Percentiles rank a stretch among this genome's conserved stretches.
phyloP scores from a whole-genome alignment of 108 stramenopile genomes.

The Stephanodiscus minutulus region DNA sequence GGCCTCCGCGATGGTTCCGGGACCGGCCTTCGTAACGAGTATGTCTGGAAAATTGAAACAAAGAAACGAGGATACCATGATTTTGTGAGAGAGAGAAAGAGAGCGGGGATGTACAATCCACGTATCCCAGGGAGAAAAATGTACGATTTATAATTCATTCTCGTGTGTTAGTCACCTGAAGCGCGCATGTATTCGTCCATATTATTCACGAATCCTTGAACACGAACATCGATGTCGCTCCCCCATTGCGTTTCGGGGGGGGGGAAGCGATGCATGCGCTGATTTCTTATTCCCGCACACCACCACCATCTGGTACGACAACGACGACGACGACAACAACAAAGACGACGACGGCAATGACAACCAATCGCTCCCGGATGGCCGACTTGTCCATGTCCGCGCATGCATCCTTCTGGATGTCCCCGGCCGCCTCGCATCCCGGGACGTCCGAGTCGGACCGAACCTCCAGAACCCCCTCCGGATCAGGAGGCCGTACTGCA shows the following conservation, averaged over 20 bases:
- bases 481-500: constrained; percentile 92
- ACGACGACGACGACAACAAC: not conserved
- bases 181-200: constrained; percentile 97
- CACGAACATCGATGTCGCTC: constrained; percentile 50
- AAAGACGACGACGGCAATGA: no score
- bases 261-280: constrained; percentile 49
- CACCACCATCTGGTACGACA: constrained; percentile 80
- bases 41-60: constrained; percentile 56
- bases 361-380: constrained; percentile 68
- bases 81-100: no score
- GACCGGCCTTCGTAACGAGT: constrained; percentile 91
- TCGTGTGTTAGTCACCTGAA: constrained; percentile 40
- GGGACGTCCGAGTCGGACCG: constrained; percentile 33
- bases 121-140: no score
- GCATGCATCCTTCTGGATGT: constrained; percentile 20
- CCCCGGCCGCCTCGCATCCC: not conserved
- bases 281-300: constrained; percentile 91
- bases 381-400: constrained; percentile 43
- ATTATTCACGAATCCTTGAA: constrained; percentile 90
- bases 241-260: constrained; percentile 52
- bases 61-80: constrained; percentile 37
- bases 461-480: constrained; percentile 91
- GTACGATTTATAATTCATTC: not conserved
- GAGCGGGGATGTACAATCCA: no score
- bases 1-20: constrained; percentile 97